Conservation (phyloP, 257 asterid species). For the Apocynum venetum region DNA sequence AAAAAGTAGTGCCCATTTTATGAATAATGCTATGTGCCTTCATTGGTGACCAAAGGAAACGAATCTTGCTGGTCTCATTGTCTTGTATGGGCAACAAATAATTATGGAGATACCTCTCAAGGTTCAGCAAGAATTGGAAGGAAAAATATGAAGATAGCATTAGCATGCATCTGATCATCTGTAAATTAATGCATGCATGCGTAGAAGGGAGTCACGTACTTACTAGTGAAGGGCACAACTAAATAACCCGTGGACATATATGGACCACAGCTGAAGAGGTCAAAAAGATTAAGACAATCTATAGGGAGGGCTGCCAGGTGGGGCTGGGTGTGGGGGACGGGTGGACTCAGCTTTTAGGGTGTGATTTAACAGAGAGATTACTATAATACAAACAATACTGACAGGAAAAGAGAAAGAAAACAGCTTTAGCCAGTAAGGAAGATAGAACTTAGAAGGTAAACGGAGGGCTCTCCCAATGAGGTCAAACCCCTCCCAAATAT, state of each 20-base stretch:
- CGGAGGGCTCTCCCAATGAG: not conserved
- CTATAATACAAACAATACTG: not conserved
- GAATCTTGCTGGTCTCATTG: no score
- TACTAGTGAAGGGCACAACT: not conserved
- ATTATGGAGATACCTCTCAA: no score
- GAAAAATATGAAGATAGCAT: no score
- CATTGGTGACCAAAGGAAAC: no score
- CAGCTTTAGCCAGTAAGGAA: not conserved
- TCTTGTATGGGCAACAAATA: no score
- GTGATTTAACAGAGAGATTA: not conserved
- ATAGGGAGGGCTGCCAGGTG: no score
- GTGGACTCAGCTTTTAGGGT: not conserved
- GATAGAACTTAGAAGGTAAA: not conserved
- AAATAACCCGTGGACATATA: not conserved
- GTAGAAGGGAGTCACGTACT: not conserved
- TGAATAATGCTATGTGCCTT: not conserved
- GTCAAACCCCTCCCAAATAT: constrained; percentile 4
- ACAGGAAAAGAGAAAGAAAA: not conserved
- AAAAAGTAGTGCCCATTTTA: not conserved
- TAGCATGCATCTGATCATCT: no score
- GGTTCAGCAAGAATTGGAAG: no score
- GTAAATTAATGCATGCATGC: not conserved
- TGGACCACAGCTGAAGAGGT: not conserved
- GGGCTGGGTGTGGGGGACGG: no score
- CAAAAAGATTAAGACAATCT: not conserved